A percentile compares a stretch with the other conserved stretches of the same genome.
Evolutionary conservation across 75 land plant genomes (phyloP).

Genomic region (Selaginella moellendorffii): DNA sequence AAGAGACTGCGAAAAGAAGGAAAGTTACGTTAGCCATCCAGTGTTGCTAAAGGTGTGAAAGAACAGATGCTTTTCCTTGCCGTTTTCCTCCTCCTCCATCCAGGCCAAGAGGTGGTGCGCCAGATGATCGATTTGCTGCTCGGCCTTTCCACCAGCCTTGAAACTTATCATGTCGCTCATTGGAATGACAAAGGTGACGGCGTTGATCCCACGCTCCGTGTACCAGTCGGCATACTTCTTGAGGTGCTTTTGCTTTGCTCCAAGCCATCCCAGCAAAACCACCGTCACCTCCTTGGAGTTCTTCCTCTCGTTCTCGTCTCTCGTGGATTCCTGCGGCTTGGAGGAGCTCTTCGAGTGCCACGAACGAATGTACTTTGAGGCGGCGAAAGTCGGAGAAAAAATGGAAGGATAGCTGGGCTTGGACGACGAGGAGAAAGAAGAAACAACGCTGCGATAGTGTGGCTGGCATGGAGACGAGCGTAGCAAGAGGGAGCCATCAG

Average conservation of each 20-base stretch:
- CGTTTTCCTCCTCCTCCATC: conserved; percentile 29
- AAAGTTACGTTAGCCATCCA: conserved; percentile 72
- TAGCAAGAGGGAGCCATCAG: not conserved
- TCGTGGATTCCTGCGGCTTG: not conserved
- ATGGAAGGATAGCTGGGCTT: too few species aligned
- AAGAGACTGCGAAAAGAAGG: not conserved
- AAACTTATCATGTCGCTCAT: conserved; percentile 38
- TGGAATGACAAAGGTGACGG: conserved; percentile 52
- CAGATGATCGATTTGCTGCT: conserved; percentile 34
- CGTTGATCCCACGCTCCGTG: conserved; percentile 44
- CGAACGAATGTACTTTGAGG: not conserved
- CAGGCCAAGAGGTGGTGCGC: conserved; percentile 35
- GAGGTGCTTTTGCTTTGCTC: conserved; percentile 62
- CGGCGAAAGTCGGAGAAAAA: not conserved
- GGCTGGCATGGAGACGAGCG: not conserved
- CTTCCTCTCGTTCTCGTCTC: too few species aligned
- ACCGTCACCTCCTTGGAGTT: conserved; percentile 24
- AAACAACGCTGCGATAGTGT: too few species aligned
- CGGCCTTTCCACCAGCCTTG: conserved; percentile 37
- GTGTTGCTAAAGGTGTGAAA: conserved; percentile 92
- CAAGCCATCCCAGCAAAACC: conserved; percentile 86
- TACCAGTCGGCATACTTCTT: conserved; percentile 79
- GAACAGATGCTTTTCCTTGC: conserved; percentile 38
- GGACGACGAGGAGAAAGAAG: too few species aligned
- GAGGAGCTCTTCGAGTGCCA: too few species aligned